phyloP scores from a whole-genome alignment of 371 early-diverging fungal genomes.

The Phascolomyces articulosus region DNA sequence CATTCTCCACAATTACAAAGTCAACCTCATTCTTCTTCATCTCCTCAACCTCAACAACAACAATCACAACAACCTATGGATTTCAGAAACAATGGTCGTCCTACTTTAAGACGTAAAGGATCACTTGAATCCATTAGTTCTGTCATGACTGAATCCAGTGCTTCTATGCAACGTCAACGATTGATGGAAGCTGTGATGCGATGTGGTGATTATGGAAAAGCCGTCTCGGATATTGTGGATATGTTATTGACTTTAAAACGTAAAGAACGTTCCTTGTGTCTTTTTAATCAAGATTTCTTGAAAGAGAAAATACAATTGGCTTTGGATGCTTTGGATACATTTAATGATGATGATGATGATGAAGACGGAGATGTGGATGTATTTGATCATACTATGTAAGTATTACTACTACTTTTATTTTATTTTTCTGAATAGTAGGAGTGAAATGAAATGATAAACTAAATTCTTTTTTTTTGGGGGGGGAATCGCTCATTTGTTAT shows the following conservation, averaged over 20 bases:
- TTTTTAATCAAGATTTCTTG: constrained; percentile 54
- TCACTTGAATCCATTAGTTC: constrained; percentile 44
- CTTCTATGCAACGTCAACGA: constrained; percentile 40
- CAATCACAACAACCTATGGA: background rate
- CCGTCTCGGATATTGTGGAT: constrained; percentile 47
- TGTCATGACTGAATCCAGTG: constrained; percentile 50
- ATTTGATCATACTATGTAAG: constrained; percentile 12
- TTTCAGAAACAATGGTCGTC: constrained; percentile 21
- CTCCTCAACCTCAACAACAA: constrained; percentile 12
- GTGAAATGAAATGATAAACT: no score
- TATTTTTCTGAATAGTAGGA: no score
- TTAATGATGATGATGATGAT: constrained; percentile 30
- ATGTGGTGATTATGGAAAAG: constrained; percentile 40
- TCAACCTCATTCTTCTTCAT: constrained; percentile 2
- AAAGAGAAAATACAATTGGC: constrained; percentile 47
- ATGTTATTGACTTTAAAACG: constrained; percentile 50
- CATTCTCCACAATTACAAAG: constrained; percentile 10
- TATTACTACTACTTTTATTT: background rate
- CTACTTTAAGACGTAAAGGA: constrained; percentile 42
- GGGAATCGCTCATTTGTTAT: background rate
- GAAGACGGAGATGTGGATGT: constrained; percentile 16
- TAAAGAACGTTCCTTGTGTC: constrained; percentile 51
- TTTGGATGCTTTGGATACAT: constrained; percentile 43
- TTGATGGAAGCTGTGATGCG: constrained; percentile 42
- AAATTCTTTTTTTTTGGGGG: no score